Base-by-base conservation (phyloP, 139 green algal genomes). In the Trebouxia sp. region DNA sequence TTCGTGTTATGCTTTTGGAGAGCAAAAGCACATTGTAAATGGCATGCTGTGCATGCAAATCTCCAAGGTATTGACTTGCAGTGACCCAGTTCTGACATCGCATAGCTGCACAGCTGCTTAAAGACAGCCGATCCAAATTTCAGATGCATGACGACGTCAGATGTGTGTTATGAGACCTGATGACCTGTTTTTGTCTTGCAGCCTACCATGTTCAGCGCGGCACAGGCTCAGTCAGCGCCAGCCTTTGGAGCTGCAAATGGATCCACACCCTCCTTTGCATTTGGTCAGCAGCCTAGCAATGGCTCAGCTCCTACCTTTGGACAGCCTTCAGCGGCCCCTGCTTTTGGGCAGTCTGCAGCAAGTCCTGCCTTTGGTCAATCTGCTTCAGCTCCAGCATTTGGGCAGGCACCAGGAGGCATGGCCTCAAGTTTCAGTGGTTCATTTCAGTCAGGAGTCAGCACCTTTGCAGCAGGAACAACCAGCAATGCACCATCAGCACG, bases 181-280 rank as follows among this genome's bases (percentile, higher is more conserved):
- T 53, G 47, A 53, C 15, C 47, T 5, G 20, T 14, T 5, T 17
- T 53, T 53, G 47, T 53, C 14, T 5, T 53, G 62, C 62, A 72
- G 62, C 35, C 32, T 72, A 12, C 62, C n/a, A 72, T 72, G 62
- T 72, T 72, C 43, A 35, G 62, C 26, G 62, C 11, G 43, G 47
- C 14, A 17, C 47, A 53, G 47, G 14, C 15, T 14, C 62, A 72
- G 35, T 45, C 62, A 53, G 24, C 20, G n/a, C 20, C 67, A 26
- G 41, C 35, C 6, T 55, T 55, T 76, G 67, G 41, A 35, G 24
- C 24, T 5, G 9, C 67, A 55, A n/a, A n/a, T n/a, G 5, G 10
- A 26, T 42, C 62, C 17, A 17, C 62, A 28, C 32, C 62, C 5
- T 32, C 62, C n/a, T 70, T 70, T n/a, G 62, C 62, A 24, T 70